Evolutionary conservation across 148 eudicot genomes (phyloP).

Genomic region (Rhododendron molle): DNA sequence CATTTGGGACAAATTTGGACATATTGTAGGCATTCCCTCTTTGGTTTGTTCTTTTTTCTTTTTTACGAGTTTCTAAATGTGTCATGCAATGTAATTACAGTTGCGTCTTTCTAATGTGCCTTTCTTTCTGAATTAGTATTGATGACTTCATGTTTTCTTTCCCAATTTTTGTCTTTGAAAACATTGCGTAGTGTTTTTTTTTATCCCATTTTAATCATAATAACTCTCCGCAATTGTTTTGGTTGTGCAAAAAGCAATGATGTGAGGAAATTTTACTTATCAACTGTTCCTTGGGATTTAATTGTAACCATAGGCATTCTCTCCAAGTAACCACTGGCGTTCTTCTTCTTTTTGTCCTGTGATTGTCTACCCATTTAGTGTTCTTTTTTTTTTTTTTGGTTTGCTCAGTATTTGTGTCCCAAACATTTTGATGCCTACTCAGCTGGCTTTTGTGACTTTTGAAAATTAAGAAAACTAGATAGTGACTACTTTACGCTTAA

Average conservation of each 20-base stretch:
- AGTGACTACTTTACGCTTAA: too few relatives aligned
- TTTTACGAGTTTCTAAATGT: too few relatives aligned
- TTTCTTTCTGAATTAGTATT: neutral
- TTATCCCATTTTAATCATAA: neutral
- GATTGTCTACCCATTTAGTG: neutral
- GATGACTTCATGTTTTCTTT: neutral
- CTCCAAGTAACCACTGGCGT: neutral
- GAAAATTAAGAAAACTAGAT: too few relatives aligned
- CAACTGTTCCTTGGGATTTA: neutral
- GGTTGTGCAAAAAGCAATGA: neutral
- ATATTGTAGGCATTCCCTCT: slow-evolving; percentile 57
- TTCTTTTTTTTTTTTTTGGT: neutral
- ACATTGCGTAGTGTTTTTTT: neutral
- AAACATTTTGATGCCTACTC: neutral
- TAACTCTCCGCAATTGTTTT: neutral
- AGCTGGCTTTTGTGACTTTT: too few relatives aligned
- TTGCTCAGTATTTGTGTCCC: neutral
- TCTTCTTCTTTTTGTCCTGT: neutral
- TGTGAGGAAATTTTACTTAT: neutral
- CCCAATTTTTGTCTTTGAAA: neutral
- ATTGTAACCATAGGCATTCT: neutral
- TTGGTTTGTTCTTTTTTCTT: too few relatives aligned
- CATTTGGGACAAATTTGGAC: slow-evolving; percentile 95
- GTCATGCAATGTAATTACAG: neutral
- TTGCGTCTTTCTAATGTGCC: neutral